phyloP scores from a whole-genome alignment of 2,329 filamentous ascomycete species.

The Nannizzia gypsea region DNA sequence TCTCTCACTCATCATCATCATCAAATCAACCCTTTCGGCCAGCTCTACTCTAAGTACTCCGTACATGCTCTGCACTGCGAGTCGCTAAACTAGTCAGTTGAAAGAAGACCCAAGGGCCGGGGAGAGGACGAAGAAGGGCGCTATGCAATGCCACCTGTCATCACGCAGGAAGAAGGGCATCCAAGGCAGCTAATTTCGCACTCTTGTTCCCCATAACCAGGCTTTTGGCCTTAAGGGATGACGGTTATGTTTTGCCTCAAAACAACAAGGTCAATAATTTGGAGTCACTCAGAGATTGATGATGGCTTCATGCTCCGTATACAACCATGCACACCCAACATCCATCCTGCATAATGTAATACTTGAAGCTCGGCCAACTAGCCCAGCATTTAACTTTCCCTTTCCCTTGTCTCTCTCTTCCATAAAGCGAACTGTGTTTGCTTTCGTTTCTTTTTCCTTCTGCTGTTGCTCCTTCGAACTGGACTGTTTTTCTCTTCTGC shows the following conservation, averaged over 20 bases:
- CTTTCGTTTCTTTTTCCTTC: background rate
- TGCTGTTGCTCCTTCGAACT: background rate
- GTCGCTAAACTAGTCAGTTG: background rate
- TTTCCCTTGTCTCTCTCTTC: background rate
- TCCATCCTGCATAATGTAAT: conserved; percentile 1
- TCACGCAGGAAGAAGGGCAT: background rate
- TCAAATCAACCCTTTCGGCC: background rate
- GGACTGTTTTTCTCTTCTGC: background rate
- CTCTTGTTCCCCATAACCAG: background rate
- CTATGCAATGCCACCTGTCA: background rate
- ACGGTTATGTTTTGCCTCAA: background rate
- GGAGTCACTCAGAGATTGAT: background rate
- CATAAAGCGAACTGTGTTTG: conserved; percentile 3
- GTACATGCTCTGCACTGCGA: background rate
- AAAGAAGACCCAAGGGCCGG: background rate
- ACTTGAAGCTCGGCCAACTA: background rate
- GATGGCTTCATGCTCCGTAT: background rate
- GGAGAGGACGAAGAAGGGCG: background rate
- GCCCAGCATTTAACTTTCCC: background rate
- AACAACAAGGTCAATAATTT: too few species aligned
- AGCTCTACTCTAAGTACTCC: too few species aligned
- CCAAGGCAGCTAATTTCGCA: background rate
- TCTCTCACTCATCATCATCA: background rate
- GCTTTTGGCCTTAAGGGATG: background rate
- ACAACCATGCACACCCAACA: conserved; percentile 1